Evolutionary conservation across 768 basidiomycete genomes (phyloP), one percentile per base, ranked within the genome.

Genomic region (Lanmaoa rubissima): DNA sequence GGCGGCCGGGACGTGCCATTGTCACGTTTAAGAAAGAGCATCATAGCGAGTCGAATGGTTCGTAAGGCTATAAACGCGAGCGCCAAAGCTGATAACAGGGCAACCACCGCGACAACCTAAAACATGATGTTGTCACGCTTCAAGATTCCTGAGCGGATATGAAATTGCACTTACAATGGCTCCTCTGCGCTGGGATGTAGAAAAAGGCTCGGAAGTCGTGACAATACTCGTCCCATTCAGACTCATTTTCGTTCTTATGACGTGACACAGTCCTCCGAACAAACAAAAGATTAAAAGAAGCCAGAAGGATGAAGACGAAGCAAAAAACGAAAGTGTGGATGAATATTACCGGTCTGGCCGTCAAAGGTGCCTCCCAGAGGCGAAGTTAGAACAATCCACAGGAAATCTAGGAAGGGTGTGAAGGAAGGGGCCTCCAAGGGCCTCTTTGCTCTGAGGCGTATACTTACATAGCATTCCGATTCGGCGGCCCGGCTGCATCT

Each of bases 1-100:
- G 69, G 66, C 5, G 62, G 54, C 46, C 73, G 71, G 32, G 58
- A 52, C 17, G 77, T 65, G 56, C 68, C 65, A 31, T 63, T 48
- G 17, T 67, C 59, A 36, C 53, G 64, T 34, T 60, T 65, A 55
- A 75, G 61, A 57, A 70, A 61, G 35, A 74, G 69, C 51, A 68
- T 68, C 26, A 78, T 35, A 41, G 75, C 79, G 42, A 85, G 69
- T 73, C 78, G 85, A 46, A 76, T 58, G 38, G 79, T 73, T 55
- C 83, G 79, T 32, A 77, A 53, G 53, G 73, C 74, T 48, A 87
- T 78, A 14, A 79, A 79, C 19, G 76, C 62, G 40, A 88, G 68
- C 5, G 82, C 84, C 35, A 82, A 53, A 19, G 81, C 69, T 10
- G 86, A 84, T 32, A 85, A 63, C 43, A 81, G 55, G 17, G 85